Base-by-base conservation (phyloP, 73 alveolate genomes). In the Effrenium voratum region DNA sequence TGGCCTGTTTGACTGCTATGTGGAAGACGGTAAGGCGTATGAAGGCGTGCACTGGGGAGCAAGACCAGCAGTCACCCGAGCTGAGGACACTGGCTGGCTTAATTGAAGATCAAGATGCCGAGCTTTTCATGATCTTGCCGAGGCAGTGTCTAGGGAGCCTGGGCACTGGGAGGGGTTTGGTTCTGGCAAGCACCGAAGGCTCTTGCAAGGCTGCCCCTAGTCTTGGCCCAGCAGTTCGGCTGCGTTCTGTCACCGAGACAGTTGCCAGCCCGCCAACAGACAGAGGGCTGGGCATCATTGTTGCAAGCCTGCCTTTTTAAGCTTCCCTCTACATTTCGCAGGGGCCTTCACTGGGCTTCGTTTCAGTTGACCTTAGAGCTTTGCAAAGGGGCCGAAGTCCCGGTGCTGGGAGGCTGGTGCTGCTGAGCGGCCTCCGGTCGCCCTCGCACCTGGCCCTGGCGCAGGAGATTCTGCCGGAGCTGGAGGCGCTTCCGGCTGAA, bases 111-210 rank as follows among this genome's bases (percentile, higher is more conserved):
- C 83, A 72, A 10, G 83, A 72, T 34, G 83, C 83, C 10, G 83
- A 72, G 83, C 83, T 72, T 22, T 72, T 72, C 47, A 45, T 72
- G 40, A 38, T 72, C 28, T 30, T 72, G 83, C 83, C 83, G 26
- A 72, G 83, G 83, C 38, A 22, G 72, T 22, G 72, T 22, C 28
- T 22, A 57, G 3, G n/a, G n/a, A n/a, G n/a, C n/a, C n/a, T n/a
- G n/a, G n/a, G n/a, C n/a, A n/a, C n/a, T n/a, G n/a, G n/a, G n/a
- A n/a, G n/a, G n/a, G n/a, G n/a, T n/a, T n/a, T n/a, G n/a, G n/a
- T n/a, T n/a, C n/a, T n/a, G n/a, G n/a, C n/a, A n/a, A n/a, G n/a
- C n/a, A n/a, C n/a, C n/a, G n/a, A n/a, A n/a, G n/a, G n/a, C n/a
- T n/a, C n/a, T n/a, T n/a, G n/a, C n/a, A n/a, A n/a, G n/a, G n/a